These are phyloP conservation scores for Populus hybrid DNA, from an alignment of 441 rosid genomes.

Conservation along the genomic window DNA sequence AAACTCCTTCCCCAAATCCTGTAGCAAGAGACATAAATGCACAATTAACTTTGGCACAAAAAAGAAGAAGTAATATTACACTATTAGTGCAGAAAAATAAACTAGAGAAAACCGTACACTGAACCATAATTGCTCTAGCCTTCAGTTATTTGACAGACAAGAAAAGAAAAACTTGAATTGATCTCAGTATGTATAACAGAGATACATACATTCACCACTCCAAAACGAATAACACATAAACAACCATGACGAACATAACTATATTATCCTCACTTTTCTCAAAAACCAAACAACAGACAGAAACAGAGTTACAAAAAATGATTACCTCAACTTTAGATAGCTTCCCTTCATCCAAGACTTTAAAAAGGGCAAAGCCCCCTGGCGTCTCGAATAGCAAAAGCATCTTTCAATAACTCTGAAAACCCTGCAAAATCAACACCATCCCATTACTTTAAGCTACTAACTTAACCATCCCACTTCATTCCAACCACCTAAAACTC, in stretches of 20 bases:
- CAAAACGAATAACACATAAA: not conserved
- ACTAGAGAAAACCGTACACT: not conserved
- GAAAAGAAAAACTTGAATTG: not conserved
- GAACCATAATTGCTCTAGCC: not conserved
- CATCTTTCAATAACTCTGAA: constrained; percentile 36
- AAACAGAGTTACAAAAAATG: not conserved
- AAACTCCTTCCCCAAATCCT: constrained; percentile 75
- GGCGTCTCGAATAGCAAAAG: constrained; percentile 76
- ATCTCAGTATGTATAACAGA: not conserved
- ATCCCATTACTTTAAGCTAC: not conserved
- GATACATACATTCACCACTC: not conserved
- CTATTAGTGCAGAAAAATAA: not conserved
- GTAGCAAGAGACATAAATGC: constrained; percentile 10
- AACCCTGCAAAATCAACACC: constrained; percentile 2
- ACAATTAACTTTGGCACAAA: not conserved
- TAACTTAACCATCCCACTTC: not conserved
- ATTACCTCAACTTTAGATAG: constrained; percentile 77
- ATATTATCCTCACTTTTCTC: not conserved
- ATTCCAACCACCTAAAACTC: not conserved
- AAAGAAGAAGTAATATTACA: not conserved
- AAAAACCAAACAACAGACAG: not conserved
- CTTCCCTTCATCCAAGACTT: constrained; percentile 82
- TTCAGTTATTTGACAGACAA: not conserved
- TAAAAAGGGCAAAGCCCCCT: constrained; percentile 88
- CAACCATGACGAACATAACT: not conserved